Evolutionary conservation across 257 asterid genomes (phyloP), one percentile per base, ranked within the genome.

Genomic region (Solanum pennellii): DNA sequence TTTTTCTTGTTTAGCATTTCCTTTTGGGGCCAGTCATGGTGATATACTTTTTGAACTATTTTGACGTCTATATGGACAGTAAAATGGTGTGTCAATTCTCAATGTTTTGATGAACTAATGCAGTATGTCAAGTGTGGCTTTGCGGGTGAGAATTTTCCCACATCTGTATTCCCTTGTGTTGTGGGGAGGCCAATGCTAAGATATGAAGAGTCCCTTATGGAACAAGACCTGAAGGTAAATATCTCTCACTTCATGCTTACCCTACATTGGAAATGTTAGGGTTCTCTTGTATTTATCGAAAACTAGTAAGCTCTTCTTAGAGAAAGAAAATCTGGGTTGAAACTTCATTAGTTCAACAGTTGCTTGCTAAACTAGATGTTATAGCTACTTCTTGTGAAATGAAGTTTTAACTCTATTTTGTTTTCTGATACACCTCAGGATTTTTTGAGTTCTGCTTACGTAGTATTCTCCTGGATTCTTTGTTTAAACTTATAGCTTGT

Each of bases 111-210:
- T 75, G 87, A 92, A 90, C 60, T 76, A 88, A 65, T 92, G 92
- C 98, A 97, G 99, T 97, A 95, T 92, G 99, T 97, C 52, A 97
- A 97, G 90, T 97, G 98, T 87, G 99, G 99, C 86, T 97, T 95
- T 90, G 97, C 98, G 42, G 96, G 96, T 44, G 99, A 94, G 91
- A 97, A 97, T 90, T 97, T 97, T 87, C 99, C 98, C 80, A 95
- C 98, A 60, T 97, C 99, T 18, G 99, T 97, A 77, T 97, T 93
- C 89, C 99, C 99, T 75, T 93, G 98, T 88, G 99, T 97, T 82
- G 98, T 97, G 74, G 99, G 99, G 86, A 92, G 98, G 92, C 99
- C 99, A 72, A 95, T 97, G 98, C 97, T 97, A 42, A 96, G 99
- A 49, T 95, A 92, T 65, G 98, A 96, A 93, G 99, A 96, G 89